A percentile compares a stretch with the other conserved stretches of the same genome.
Conservation (phyloP, 176 grass and related monocot species). For the Leersia perrieri region DNA sequence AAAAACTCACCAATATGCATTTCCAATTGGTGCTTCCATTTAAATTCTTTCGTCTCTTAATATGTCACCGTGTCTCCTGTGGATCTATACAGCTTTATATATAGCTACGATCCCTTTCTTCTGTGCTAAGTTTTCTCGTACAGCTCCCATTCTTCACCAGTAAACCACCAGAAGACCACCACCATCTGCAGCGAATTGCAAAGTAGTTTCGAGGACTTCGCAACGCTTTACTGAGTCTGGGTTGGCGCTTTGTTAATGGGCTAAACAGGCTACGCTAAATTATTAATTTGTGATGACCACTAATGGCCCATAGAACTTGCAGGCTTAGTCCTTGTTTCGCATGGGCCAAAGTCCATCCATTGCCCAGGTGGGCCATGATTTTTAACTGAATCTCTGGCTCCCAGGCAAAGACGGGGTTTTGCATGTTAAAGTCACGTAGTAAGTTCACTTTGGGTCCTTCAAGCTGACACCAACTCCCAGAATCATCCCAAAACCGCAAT, state of each 20-base stretch:
- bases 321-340: not conserved
- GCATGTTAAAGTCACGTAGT: too few relatives aligned
- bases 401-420: too few relatives aligned
- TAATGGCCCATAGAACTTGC: not conserved
- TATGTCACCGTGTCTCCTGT: not conserved
- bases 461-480: too few relatives aligned
- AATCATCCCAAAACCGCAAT: too few relatives aligned
- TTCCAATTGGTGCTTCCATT: not conserved
- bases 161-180: not conserved
- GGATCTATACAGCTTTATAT: not conserved
- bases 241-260: not conserved
- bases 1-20: too few relatives aligned
- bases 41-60: not conserved
- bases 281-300: too few relatives aligned
- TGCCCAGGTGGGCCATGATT: too few relatives aligned
- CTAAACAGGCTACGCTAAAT: not conserved
- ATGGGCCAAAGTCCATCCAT: not conserved
- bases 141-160: not conserved
- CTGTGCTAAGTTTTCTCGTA: not conserved
- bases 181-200: not conserved
- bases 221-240: not conserved
- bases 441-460: too few relatives aligned
- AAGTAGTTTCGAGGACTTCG: not conserved
- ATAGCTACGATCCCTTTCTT: not conserved
- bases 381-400: too few relatives aligned